Evolutionary conservation across 306 rosid genomes (phyloP).

Genomic region (Lagenaria siceraria): DNA sequence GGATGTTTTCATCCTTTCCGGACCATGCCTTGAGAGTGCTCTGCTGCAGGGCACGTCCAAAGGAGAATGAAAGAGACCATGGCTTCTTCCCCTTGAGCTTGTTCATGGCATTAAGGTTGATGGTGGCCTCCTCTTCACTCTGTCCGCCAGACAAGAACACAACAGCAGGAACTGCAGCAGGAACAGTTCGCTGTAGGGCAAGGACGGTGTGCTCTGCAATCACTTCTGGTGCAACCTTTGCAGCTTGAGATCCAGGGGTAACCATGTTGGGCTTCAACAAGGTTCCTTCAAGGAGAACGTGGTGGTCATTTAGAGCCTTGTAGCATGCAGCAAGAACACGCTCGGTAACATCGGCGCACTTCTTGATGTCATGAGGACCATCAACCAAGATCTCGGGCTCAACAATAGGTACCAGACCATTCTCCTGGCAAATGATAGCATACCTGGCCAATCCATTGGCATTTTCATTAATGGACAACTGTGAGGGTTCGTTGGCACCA

Average conservation of each 20-base stretch:
- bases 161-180: slow-evolving; percentile 55
- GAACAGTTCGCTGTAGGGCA: slow-evolving; percentile 55
- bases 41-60: slow-evolving; percentile 67
- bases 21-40: slow-evolving; percentile 74
- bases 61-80: slow-evolving; percentile 70
- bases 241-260: slow-evolving; percentile 59
- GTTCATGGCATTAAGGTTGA: slow-evolving; percentile 72
- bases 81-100: slow-evolving; percentile 58
- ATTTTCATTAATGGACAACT: slow-evolving; percentile 50
- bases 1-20: slow-evolving; percentile 46
- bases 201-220: slow-evolving; percentile 49
- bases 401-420: slow-evolving; percentile 67
- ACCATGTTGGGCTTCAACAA: slow-evolving; percentile 84
- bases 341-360: slow-evolving; percentile 53
- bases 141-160: slow-evolving; percentile 78
- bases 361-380: slow-evolving; percentile 53
- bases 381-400: slow-evolving; percentile 80
- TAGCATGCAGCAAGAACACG: slow-evolving; percentile 84
- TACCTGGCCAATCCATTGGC: slow-evolving; percentile 72
- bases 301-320: slow-evolving; percentile 70
- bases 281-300: slow-evolving; percentile 67
- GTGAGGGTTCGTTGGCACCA: slow-evolving; percentile 61
- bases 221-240: slow-evolving; percentile 49
- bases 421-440: slow-evolving; percentile 67
- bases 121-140: slow-evolving; percentile 76